These are phyloP conservation scores for Alloteropsis angusta DNA, from an alignment of 202 grass and related monocot genomes.

Conservation along the genomic window DNA sequence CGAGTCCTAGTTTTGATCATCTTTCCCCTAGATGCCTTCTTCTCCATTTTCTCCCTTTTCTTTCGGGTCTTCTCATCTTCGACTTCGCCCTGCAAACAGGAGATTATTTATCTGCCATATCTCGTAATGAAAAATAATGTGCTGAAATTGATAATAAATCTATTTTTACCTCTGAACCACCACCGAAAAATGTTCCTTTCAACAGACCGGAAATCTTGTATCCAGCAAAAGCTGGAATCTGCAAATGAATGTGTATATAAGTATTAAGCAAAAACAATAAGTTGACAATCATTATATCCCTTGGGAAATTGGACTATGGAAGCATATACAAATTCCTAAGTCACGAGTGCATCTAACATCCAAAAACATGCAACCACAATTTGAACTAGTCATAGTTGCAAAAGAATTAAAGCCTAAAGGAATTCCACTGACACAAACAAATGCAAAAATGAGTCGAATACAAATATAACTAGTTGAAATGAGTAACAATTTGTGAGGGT, in stretches of 20 bases:
- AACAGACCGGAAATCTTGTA: conserved; percentile 75
- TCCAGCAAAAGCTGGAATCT: conserved; percentile 85
- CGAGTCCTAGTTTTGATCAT: conserved; percentile 70
- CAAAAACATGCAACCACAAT: neutral
- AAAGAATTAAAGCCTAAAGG: neutral
- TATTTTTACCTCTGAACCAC: conserved; percentile 61
- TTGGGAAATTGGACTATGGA: neutral
- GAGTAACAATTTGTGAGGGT: neutral
- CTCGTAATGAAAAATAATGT: neutral
- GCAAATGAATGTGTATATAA: conserved; percentile 15
- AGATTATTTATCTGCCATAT: neutral
- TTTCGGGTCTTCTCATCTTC: conserved; percentile 92
- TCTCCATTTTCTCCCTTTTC: conserved; percentile 99
- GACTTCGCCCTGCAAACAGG: conserved; percentile 45
- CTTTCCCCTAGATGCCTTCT: conserved; percentile 82
- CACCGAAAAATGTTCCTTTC: conserved; percentile 61
- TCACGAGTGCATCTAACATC: neutral
- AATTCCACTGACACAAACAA: neutral
- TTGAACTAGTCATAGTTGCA: neutral
- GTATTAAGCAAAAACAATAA: conserved; percentile 2
- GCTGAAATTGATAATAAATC: neutral
- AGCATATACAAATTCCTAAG: neutral
- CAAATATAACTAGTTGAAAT: neutral
- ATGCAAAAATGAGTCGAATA: neutral
- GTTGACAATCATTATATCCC: neutral